A percentile compares a stretch with the other conserved stretches of the same genome.
Evolutionary conservation across 1,139 yeast species (phyloP).

Genomic region (Taphrina confusa): DNA sequence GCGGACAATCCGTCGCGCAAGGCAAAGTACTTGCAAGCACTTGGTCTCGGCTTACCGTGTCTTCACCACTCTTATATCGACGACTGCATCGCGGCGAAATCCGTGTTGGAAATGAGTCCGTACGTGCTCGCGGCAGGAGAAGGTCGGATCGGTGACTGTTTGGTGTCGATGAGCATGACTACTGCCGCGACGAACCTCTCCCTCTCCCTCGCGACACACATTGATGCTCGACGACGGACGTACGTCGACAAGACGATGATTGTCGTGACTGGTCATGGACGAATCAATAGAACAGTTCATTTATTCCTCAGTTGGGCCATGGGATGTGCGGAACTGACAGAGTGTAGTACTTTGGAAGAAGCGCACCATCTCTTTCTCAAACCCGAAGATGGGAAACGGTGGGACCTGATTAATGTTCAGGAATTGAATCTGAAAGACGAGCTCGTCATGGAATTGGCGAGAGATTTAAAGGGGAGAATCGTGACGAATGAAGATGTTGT

Average conservation of each 20-base stretch:
- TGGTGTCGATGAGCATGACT: slow-evolving; percentile 13
- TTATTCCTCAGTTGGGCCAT: slow-evolving; percentile 32
- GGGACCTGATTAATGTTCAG: slow-evolving; percentile 18
- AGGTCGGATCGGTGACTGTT: not conserved
- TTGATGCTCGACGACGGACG: slow-evolving; percentile 4
- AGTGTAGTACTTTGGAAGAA: slow-evolving; percentile 10
- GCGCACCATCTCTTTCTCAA: slow-evolving; percentile 12
- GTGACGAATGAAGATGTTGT: slow-evolving; percentile 34
- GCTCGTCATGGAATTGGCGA: not conserved
- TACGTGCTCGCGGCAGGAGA: slow-evolving; percentile 35
- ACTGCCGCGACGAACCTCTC: not conserved
- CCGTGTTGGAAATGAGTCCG: slow-evolving; percentile 6
- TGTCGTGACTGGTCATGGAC: slow-evolving; percentile 20
- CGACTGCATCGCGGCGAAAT: slow-evolving; percentile 17
- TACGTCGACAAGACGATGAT: slow-evolving; percentile 9
- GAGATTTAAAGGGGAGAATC: slow-evolving; percentile 4
- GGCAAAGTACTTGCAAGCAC: slow-evolving; percentile 37
- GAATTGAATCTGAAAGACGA: not conserved
- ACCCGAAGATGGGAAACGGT: slow-evolving; percentile 20
- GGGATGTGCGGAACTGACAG: slow-evolving; percentile 28
- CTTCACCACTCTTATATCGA: slow-evolving; percentile 28
- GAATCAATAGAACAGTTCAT: slow-evolving; percentile 12
- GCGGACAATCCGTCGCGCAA: slow-evolving; percentile 33
- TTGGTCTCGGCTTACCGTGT: slow-evolving; percentile 35
- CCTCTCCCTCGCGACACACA: not conserved